These are phyloP conservation scores for Rhododendron simsii DNA, from an alignment of 148 eudicot species.

Conservation along the genomic window DNA sequence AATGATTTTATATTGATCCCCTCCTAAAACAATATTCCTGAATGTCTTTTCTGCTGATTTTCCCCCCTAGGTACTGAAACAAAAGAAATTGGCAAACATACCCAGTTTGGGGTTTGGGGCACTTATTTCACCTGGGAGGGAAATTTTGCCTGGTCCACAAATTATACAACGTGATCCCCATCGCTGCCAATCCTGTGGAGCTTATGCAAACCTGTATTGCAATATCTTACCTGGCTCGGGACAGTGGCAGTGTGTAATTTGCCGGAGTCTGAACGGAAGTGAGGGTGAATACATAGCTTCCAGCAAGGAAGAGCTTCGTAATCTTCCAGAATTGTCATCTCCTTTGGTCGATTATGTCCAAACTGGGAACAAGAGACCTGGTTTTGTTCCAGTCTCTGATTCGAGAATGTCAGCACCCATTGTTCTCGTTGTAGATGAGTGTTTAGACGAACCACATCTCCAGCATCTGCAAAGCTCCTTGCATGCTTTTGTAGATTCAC, in stretches of 20 bases:
- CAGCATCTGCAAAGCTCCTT: constrained; percentile 87
- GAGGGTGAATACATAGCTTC: constrained; percentile 85
- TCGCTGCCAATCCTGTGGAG: constrained; percentile 78
- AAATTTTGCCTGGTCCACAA: constrained; percentile 72
- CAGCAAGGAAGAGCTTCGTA: constrained; percentile 73
- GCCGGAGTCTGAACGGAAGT: constrained; percentile 73
- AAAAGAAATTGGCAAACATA: constrained; percentile 70
- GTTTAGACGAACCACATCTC: constrained; percentile 79
- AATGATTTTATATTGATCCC: not conserved
- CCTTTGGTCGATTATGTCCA: constrained; percentile 78
- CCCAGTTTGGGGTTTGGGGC: constrained; percentile 89
- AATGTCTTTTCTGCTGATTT: constrained; percentile 3
- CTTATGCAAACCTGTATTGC: constrained; percentile 85
- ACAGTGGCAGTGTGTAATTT: constrained; percentile 93
- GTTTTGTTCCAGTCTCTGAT: constrained; percentile 83
- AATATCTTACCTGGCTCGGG: constrained; percentile 79
- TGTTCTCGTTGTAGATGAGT: constrained; percentile 80
- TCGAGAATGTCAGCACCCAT: constrained; percentile 87
- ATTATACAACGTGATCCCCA: constrained; percentile 68
- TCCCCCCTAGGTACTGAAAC: constrained; percentile 59
- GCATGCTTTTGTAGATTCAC: constrained; percentile 91
- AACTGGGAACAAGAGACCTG: constrained; percentile 61
- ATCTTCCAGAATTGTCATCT: constrained; percentile 70
- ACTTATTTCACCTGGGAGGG: constrained; percentile 75
- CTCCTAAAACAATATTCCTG: not conserved